Conservation (phyloP, 805 yeast genomes). For the Pichia cephalocereana region DNA sequence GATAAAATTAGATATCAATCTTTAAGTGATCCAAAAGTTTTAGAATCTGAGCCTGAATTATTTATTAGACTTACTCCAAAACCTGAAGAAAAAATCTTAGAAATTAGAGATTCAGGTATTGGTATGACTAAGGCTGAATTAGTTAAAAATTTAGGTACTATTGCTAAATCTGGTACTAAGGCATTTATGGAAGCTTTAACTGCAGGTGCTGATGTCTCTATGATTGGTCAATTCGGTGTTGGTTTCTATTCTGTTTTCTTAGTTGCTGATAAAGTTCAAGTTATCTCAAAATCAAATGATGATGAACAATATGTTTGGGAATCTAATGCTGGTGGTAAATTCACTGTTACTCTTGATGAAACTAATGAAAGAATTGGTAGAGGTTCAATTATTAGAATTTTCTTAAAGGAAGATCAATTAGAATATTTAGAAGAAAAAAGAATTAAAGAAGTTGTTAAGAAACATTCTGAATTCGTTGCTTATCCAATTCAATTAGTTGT, state of each 20-base stretch:
- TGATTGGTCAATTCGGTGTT: conserved; percentile 99
- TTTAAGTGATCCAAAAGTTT: conserved; percentile 79
- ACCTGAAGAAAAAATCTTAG: conserved; percentile 89
- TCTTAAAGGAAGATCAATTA: conserved; percentile 97
- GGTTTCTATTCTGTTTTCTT: conserved; percentile 99
- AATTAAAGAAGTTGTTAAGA: conserved; percentile 98
- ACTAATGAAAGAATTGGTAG: conserved; percentile 79
- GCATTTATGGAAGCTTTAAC: conserved; percentile 99
- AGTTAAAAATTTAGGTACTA: conserved; percentile 98
- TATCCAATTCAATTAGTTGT: conserved; percentile 98
- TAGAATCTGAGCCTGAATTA: conserved; percentile 92
- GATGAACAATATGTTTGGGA: conserved; percentile 99
- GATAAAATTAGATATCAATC: conserved; percentile 98
- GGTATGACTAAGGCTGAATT: conserved; percentile 99
- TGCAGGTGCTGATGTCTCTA: conserved; percentile 99
- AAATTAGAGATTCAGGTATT: conserved; percentile 98
- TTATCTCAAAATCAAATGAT: conserved; percentile 95
- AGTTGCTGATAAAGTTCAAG: conserved; percentile 98
- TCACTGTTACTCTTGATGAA: conserved; percentile 89
- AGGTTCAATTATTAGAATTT: conserved; percentile 92
- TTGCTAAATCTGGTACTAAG: conserved; percentile 99
- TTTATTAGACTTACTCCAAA: conserved; percentile 96
- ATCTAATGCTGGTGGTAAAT: conserved; percentile 99
- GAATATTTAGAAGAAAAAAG: conserved; percentile 99
- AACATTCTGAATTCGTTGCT: conserved; percentile 98